Conservation (phyloP, 371 early-diverging fungal genomes). For the Mortierella sp. region DNA sequence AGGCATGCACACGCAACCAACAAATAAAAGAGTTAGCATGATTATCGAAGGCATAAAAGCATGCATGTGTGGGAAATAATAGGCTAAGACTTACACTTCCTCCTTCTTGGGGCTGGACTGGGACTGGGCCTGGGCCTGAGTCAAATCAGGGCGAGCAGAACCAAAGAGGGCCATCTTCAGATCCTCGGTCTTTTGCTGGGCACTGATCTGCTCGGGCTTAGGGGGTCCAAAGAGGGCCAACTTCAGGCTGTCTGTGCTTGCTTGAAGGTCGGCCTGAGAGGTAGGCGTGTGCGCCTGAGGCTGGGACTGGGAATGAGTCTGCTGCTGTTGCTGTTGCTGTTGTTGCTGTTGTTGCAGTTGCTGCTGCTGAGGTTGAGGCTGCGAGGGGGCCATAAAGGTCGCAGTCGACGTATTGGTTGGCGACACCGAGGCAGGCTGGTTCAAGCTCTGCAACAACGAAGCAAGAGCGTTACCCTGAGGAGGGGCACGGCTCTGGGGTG, state of each 20-base stretch:
- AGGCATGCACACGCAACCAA: not conserved
- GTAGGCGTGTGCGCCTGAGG: slow-evolving; percentile 31
- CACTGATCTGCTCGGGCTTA: slow-evolving; percentile 30
- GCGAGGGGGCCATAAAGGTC: slow-evolving; percentile 23
- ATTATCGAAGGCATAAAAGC: not conserved
- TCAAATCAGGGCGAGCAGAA: slow-evolving; percentile 35
- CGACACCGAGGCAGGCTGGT: slow-evolving; percentile 40
- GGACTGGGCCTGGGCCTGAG: slow-evolving; percentile 21
- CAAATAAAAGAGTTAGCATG: not conserved
- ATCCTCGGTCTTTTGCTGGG: slow-evolving; percentile 53
- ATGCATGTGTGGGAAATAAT: not conserved
- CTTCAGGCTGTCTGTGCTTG: slow-evolving; percentile 57
- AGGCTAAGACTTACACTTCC: slow-evolving; percentile 36
- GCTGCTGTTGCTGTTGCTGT: slow-evolving; percentile 14
- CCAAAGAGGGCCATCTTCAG: slow-evolving; percentile 55
- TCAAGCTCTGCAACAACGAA: slow-evolving; percentile 49
- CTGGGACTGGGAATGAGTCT: slow-evolving; percentile 22
- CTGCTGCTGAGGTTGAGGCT: slow-evolving; percentile 17
- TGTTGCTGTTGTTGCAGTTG: slow-evolving; percentile 17
- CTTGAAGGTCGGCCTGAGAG: slow-evolving; percentile 42
- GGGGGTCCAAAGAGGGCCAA: slow-evolving; percentile 57
- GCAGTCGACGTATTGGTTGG: slow-evolving; percentile 27
- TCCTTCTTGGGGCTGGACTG: slow-evolving; percentile 51
- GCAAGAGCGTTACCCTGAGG: slow-evolving; percentile 41
- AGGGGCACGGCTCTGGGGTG: slow-evolving; percentile 34